These are phyloP conservation scores for Heliosperma pusillum DNA, from an alignment of 148 eudicot species.

Conservation along the genomic window DNA sequence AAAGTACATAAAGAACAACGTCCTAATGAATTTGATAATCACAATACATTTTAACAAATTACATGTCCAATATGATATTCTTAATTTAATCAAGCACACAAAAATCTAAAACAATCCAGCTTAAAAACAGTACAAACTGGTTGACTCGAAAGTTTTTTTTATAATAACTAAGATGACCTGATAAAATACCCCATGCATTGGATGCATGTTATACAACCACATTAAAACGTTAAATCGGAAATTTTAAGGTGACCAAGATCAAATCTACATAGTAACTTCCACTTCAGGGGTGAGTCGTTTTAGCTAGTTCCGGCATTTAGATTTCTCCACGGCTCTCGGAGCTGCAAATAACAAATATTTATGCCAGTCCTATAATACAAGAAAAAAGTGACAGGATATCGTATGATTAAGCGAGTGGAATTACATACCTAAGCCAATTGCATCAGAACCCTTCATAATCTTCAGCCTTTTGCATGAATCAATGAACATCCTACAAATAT, in stretches of 20 bases:
- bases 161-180: conserved; percentile 9
- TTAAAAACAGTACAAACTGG: conserved; percentile 16
- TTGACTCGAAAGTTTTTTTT: conserved; percentile 17
- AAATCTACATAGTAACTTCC: conserved; percentile 15
- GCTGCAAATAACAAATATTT: conserved; percentile 36
- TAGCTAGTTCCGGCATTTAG: conserved; percentile 48
- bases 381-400: not conserved
- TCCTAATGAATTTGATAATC: conserved; percentile 19
- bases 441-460: conserved; percentile 82
- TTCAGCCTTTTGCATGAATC: conserved; percentile 72
- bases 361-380: not conserved
- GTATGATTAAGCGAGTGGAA: not conserved
- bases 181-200: conserved; percentile 19
- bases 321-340: conserved; percentile 80
- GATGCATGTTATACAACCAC: conserved; percentile 24
- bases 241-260: conserved; percentile 8
- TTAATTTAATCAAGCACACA: conserved; percentile 22
- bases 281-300: conserved; percentile 2
- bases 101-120: conserved; percentile 16
- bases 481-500: conserved; percentile 58
- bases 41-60: conserved; percentile 14
- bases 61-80: conserved; percentile 20
- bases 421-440: conserved; percentile 58
- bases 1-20: not conserved
- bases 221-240: conserved; percentile 1